Evolutionary conservation across 805 yeast genomes (phyloP).

Genomic region (Zygosaccharomyces bisporus): DNA sequence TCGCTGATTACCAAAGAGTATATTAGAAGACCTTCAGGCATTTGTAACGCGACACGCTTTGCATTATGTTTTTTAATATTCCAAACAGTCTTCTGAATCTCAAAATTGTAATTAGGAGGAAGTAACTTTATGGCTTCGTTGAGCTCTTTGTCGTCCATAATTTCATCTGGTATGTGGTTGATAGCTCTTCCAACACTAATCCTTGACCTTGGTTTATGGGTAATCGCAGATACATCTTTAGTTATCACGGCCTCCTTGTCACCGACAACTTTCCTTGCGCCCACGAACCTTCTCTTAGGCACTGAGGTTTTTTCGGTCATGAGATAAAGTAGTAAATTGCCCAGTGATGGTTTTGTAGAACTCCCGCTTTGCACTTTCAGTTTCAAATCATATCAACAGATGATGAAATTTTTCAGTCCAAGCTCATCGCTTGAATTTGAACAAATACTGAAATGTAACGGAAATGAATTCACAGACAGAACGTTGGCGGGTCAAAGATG

Average conservation of each 20-base stretch:
- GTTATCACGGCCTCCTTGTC: conserved; percentile 27
- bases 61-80: conserved; percentile 73
- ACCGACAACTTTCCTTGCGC: conserved; percentile 39
- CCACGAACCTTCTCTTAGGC: conserved; percentile 60
- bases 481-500: conserved; percentile 44
- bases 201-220: conserved; percentile 31
- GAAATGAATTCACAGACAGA: neutral
- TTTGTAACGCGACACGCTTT: conserved; percentile 84
- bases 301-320: conserved; percentile 20
- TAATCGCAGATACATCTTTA: conserved; percentile 22
- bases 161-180: conserved; percentile 87
- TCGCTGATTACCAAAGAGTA: conserved; percentile 89
- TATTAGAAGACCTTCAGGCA: conserved; percentile 94
- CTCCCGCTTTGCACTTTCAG: neutral
- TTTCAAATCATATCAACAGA: neutral
- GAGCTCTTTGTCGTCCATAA: conserved; percentile 72
- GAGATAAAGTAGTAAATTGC: neutral
- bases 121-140: conserved; percentile 76
- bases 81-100: conserved; percentile 94
- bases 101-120: conserved; percentile 92
- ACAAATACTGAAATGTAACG: neutral
- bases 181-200: conserved; percentile 54
- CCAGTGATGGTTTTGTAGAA: neutral
- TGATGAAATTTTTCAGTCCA: conserved; percentile 4
- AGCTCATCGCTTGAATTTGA: conserved; percentile 7